Percentiles rank a stretch among this genome's conserved stretches.
Evolutionary conservation across 148 eudicot genomes (phyloP).

Genomic region (Silene latifolia): DNA sequence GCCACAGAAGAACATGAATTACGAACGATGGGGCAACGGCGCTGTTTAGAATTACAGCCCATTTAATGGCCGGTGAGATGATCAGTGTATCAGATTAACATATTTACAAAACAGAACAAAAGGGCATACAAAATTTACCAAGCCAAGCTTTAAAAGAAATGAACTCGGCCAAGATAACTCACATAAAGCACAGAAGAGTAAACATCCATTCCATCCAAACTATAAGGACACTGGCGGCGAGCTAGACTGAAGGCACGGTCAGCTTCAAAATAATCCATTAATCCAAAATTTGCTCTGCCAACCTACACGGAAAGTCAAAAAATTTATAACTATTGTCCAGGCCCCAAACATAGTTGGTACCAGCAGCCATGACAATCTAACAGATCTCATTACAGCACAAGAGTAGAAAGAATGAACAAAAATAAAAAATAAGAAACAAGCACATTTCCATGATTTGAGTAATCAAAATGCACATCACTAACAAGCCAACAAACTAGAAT

Average conservation of each 20-base stretch:
- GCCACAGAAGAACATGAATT: background rate
- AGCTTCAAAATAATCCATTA: constrained; percentile 93
- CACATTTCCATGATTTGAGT: background rate
- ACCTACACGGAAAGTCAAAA: constrained; percentile 44
- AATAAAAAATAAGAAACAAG: background rate
- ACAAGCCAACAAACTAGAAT: background rate
- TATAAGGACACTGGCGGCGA: constrained; percentile 79
- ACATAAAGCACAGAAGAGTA: constrained; percentile 93
- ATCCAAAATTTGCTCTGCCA: constrained; percentile 87
- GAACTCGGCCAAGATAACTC: constrained; percentile 31
- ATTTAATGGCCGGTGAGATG: background rate
- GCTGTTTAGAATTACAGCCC: background rate
- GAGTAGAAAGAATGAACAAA: background rate
- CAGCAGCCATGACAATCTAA: background rate
- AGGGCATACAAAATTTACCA: background rate
- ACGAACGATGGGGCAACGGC: background rate
- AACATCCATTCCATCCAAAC: constrained; percentile 96
- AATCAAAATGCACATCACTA: background rate
- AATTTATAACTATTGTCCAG: background rate
- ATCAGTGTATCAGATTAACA: background rate
- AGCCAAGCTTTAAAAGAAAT: background rate
- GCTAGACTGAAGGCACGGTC: constrained; percentile 87
- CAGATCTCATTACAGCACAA: background rate
- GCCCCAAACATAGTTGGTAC: background rate
- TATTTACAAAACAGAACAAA: background rate